Base-by-base conservation (phyloP, 83 land plant genomes). In the Isoetes engelmannii region DNA sequence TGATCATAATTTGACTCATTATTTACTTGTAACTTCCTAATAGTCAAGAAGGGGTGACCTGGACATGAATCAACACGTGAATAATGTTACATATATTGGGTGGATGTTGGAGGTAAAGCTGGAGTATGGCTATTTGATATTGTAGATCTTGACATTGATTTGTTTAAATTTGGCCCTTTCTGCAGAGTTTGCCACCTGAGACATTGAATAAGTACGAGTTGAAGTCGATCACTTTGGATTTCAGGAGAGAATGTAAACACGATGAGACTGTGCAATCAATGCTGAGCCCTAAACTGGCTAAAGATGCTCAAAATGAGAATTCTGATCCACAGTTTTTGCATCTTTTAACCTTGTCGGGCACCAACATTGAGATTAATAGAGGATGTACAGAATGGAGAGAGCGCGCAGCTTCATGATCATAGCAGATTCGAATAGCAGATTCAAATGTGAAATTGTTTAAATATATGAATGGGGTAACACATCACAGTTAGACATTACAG, bases 1-100 rank as follows among this genome's bases (percentile, higher is more conserved):
- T 28, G 37, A 28, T 28, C 37, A 28, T 28, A 28, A 0, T 28
- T 28, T 28, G 37, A 28, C 37, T 28, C 37, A 6, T 9, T 44
- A 7, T 20, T 4, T 75, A 18, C 47, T 70, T 8, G 47, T 65
- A 72, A 50, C 44, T 15, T 12, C 47, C 45, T 65, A 78, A 67
- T 84, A 91, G 97, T 82, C 97, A n/a, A 82, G 97, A 64, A 76
- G 97, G 76, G 85, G 84, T 66, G 97, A 92, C 81, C 71, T 92
- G 63, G 97, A 92, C 74, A 92, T 92, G 97, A 92, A 92, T 67
- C 88, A 83, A 73, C 97, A 92, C 79, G 97, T 92, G 47, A 92
- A 92, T 74, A 92, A 92, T 71, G 97, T 92, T 4, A 78, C 97
- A 5, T 92, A 92, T 72, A 86, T 92, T 61, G 93, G 93, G 46